A percentile compares a stretch with the other conserved stretches of the same genome.
phyloP scores from a whole-genome alignment of 768 basidiomycete species.

The Kwoniella pini region DNA sequence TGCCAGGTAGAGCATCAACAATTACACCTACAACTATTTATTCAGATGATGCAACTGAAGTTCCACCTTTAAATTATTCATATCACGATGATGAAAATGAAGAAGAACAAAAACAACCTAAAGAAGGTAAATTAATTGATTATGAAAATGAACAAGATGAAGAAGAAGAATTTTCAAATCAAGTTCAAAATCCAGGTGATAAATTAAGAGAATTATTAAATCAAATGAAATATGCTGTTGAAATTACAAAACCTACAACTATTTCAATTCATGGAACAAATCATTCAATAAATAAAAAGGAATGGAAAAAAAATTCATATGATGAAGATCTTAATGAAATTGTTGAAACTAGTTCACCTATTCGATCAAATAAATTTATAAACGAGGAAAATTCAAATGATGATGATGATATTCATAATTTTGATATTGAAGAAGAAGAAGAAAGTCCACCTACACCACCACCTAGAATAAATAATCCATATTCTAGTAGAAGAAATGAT shows the following conservation, averaged over 20 bases:
- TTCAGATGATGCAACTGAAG: conserved; percentile 30
- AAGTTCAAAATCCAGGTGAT: conserved; percentile 19
- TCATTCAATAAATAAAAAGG: background rate
- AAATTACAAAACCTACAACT: background rate
- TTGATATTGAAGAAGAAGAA: conserved; percentile 24
- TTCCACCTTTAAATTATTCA: conserved; percentile 7
- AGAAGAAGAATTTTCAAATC: conserved; percentile 7
- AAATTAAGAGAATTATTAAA: conserved; percentile 27
- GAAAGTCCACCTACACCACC: conserved; percentile 48
- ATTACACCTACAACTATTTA: conserved; percentile 9
- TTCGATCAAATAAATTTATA: background rate
- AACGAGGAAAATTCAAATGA: background rate
- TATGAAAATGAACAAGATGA: conserved; percentile 2
- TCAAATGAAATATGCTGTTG: conserved; percentile 25
- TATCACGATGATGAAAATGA: background rate
- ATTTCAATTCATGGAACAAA: background rate
- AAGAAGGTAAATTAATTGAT: conserved; percentile 21
- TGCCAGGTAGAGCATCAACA: conserved; percentile 21
- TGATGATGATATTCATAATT: background rate
- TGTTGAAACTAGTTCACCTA: too few species aligned
- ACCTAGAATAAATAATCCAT: conserved; percentile 34
- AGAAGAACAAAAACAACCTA: too few species aligned
- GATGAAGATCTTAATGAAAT: too few species aligned
- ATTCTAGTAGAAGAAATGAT: conserved; percentile 16
- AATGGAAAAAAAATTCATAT: background rate